Evolutionary conservation across 352 stramenopile species (phyloP), one percentile per base, ranked within the genome.

Genomic region (Saprolegnia parasitica): DNA sequence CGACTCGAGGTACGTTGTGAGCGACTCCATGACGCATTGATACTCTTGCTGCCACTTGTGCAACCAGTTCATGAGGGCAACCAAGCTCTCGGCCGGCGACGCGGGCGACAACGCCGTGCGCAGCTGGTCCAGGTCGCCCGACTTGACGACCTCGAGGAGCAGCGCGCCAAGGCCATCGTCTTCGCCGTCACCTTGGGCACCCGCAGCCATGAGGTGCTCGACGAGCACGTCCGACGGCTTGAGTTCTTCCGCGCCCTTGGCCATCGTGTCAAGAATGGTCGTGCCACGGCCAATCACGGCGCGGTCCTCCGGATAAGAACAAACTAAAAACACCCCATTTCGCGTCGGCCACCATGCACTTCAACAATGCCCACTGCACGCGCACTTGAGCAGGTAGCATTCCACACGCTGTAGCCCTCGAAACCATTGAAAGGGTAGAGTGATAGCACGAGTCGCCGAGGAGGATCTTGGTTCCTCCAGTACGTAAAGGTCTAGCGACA

Each of bases 31-130:
- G 24, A 67, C 40, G 61, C 37, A 55, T 37, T 67, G 32, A 77
- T 91, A 94, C 75, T 94, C 83, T 64, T 90, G 86, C 72, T 94
- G 86, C 86, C 86, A 94, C 62, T 78, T 83, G 76, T 94, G 83
- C 72, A 94, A 83, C 81, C 83, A 94, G 56, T 94, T 77, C 86
- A 94, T 92, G 65, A 94, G 76, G 10, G 24, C 18, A 20, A 56
- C 16, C 5, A 67, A 37, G 23, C 39, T 29, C 49, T 67, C 39
- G 26, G 26, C 13, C 26, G 61, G 61, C 32, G 20, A n/a, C 29
- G 23, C 20, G 11, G 23, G 21, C 45, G 45, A 2, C 40, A 29
- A 56, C 3, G 24, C 32, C 16, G 45, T n/a, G 26, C 32, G 49
- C 16, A 67, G 40, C 15, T 24, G 24, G 18, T 67, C 18, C 13